Conservation (phyloP, 2,329 filamentous ascomycete species). For the Herpomyces periplanetae region DNA sequence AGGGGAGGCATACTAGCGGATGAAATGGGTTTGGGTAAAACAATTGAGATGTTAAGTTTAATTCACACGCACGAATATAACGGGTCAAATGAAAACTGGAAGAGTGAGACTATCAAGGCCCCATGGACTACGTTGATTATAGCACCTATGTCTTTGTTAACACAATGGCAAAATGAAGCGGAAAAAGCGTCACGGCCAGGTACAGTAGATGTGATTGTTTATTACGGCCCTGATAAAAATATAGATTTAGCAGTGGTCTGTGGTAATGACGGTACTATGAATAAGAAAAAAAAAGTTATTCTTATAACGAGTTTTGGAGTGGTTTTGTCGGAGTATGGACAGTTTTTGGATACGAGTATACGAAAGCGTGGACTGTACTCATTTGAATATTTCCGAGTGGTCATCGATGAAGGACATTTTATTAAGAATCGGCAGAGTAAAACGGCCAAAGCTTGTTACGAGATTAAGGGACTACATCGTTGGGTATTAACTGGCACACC, state of each 20-base stretch:
- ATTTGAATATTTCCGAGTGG: conserved; percentile 67
- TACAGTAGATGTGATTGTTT: conserved; percentile 45
- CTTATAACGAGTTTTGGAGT: conserved; percentile 85
- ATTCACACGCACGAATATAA: conserved; percentile 43
- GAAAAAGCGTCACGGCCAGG: conserved; percentile 56
- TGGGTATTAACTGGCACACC: conserved; percentile 87
- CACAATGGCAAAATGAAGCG: conserved; percentile 86
- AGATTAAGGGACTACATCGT: conserved; percentile 41
- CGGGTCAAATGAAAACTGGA: conserved; percentile 5
- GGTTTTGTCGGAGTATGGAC: conserved; percentile 53
- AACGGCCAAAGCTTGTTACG: conserved; percentile 75
- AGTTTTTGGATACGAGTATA: conserved; percentile 23
- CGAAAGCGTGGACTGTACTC: conserved; percentile 36
- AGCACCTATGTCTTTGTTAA: conserved; percentile 82
- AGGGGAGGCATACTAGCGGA: conserved; percentile 72
- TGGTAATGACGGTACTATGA: conserved; percentile 30
- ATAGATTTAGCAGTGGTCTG: conserved; percentile 41
- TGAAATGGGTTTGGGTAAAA: conserved; percentile 89
- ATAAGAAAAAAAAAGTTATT: no score
- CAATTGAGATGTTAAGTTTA: conserved; percentile 85
- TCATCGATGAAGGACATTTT: conserved; percentile 71
- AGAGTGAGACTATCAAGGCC: no score
- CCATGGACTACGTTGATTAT: conserved; percentile 72
- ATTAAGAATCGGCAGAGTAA: conserved; percentile 76
- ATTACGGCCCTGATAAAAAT: conserved; percentile 60